Percentiles rank a stretch among this genome's conserved stretches.
These are phyloP conservation scores for Gomphus bonarii DNA, from an alignment of 1,284 basidiomycete genomes.

Conservation along the genomic window DNA sequence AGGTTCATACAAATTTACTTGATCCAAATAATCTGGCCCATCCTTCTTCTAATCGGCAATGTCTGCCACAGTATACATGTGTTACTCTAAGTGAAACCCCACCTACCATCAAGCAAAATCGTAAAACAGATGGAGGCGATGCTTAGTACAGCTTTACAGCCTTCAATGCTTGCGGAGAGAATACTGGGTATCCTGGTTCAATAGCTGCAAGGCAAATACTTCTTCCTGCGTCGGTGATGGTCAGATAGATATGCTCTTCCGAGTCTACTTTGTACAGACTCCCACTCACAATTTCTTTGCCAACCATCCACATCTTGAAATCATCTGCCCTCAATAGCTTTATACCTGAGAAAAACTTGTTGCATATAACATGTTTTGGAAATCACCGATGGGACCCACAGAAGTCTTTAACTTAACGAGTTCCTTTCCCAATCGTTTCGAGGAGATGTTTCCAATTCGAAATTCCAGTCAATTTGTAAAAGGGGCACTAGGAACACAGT, in stretches of 20 bases:
- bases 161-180: slow-evolving; percentile 73
- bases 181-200: slow-evolving; percentile 67
- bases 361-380: slow-evolving; percentile 21
- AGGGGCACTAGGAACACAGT: no score
- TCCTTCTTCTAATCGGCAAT: slow-evolving; percentile 50
- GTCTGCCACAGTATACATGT: slow-evolving; percentile 3
- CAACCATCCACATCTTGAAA: slow-evolving; percentile 62
- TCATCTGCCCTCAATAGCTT: slow-evolving; percentile 59
- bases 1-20: slow-evolving; percentile 33
- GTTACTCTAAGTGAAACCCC: no score
- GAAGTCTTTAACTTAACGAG: slow-evolving; percentile 58
- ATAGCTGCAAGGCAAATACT: slow-evolving; percentile 65
- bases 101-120: no score
- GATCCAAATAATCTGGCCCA: slow-evolving; percentile 33
- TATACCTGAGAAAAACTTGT: slow-evolving; percentile 41
- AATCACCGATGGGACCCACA: slow-evolving; percentile 66
- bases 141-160: no score
- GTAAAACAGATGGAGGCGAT: slow-evolving; percentile 72
- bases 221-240: slow-evolving; percentile 42
- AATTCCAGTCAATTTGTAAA: no score
- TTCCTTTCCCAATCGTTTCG: slow-evolving; percentile 62
- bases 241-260: neutral
- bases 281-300: slow-evolving; percentile 71
- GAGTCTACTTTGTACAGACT: slow-evolving; percentile 53
- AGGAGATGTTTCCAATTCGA: slow-evolving; percentile 59